Base-by-base conservation (phyloP, 495 filamentous ascomycete species). In the Choiromyces venosus region DNA sequence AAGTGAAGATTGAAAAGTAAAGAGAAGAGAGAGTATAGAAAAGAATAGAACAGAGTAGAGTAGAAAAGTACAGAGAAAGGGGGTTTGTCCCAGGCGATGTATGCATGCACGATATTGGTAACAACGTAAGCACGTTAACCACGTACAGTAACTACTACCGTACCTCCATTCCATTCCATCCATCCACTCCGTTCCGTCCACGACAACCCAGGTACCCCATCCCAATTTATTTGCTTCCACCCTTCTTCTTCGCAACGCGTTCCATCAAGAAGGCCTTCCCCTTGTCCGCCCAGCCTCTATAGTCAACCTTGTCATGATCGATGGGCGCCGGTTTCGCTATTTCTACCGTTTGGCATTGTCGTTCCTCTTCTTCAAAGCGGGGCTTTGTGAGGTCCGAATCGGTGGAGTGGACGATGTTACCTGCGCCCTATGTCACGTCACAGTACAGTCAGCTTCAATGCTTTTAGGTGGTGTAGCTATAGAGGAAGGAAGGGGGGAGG, bases 261-360 rank as follows among this genome's bases (percentile, higher is more conserved):
- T 85, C 85, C 78, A 87, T 84, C 65, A 89, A 73, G 37, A 82
- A 83, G 69, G 86, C 85, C 81, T 85, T 88, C 37, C 86, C 87
- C 79, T 85, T 86, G 71, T 88, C 84, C 3, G 86, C 85, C 82
- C 85, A 78, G 9, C 83, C 83, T 73, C 76, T 75, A 37, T 74
- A 73, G 67, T 85, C 74, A 73, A 79, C 72, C 52, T 71, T 76
- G 16, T 68, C 68, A 16, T 76, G 46, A 65, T 75, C 71, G 66
- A 75, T 38, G 37, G 68, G 74, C 46, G 46, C 70, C 12, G 70
- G 71, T 37, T 72, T 44, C 7, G 21, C 44, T 9, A 12, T 19
- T 37, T 77, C 79, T 25, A 74, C 80, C 68, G 76, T 68, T 29
- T 75, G 64, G 72, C 71, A 80, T 73, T 77, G 78, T 76, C 83